Percentiles rank a stretch among this genome's conserved stretches.
Conservation (phyloP, 1,284 basidiomycete genomes). For the Exsudoporus floridanus region DNA sequence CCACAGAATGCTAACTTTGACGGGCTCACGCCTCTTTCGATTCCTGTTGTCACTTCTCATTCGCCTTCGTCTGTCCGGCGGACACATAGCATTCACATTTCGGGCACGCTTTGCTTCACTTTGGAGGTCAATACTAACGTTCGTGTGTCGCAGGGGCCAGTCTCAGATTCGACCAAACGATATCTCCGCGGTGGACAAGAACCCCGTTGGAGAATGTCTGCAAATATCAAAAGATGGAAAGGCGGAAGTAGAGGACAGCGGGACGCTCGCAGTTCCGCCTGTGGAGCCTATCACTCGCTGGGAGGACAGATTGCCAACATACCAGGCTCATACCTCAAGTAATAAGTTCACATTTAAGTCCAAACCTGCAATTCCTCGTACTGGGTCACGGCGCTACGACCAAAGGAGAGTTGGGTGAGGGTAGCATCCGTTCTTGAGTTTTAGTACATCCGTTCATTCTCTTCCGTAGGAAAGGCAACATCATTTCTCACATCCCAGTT, state of each 20-base stretch:
- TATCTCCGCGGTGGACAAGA: not conserved
- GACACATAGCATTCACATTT: conserved; percentile 4
- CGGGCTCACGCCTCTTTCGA: not conserved
- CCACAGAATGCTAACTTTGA: not conserved
- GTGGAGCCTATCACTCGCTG: not conserved
- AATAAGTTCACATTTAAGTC: not conserved
- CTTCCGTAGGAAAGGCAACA: no score
- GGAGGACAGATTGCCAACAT: not conserved
- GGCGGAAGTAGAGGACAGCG: not conserved
- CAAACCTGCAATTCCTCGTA: conserved; percentile 8
- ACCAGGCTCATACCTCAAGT: not conserved
- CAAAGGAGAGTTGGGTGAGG: not conserved
- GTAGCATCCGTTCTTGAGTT: not conserved
- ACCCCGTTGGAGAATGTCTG: not conserved
- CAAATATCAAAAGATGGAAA: not conserved
- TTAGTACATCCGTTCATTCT: not conserved
- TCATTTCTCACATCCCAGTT: not conserved
- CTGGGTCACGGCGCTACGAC: conserved; percentile 12
- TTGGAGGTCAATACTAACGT: conserved; percentile 7
- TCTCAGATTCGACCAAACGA: conserved; percentile 1
- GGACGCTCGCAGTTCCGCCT: conserved; percentile 2
- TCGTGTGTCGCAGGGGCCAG: not conserved
- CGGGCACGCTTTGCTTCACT: conserved; percentile 2
- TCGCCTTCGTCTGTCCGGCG: conserved; percentile 5
- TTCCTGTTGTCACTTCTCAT: conserved; percentile 11